Conservation (phyloP, 305 asterid species). For the Solanum hybrid region DNA sequence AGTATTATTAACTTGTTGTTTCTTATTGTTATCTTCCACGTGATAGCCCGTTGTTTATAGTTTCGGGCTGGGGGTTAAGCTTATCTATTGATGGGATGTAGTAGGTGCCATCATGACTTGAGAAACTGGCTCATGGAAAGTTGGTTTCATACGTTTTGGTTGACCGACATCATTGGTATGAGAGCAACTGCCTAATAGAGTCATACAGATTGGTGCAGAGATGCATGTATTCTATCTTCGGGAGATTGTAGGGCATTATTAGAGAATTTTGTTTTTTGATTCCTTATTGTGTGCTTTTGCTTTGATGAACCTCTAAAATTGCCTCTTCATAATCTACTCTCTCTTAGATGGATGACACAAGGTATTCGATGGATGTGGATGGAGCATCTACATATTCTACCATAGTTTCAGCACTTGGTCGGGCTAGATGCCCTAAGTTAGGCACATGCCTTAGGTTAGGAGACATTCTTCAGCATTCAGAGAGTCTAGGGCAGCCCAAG, state of each 20-base stretch:
- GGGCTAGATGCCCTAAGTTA: background rate
- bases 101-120: background rate
- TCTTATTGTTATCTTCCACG: background rate
- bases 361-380: background rate
- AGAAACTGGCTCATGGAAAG: background rate
- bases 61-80: background rate
- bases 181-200: background rate
- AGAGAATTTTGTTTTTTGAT: too few species aligned
- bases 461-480: background rate
- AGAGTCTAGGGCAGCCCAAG: background rate
- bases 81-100: background rate
- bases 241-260: background rate
- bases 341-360: background rate
- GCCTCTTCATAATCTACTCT: background rate
- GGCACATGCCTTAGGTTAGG: background rate
- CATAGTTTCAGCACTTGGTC: background rate
- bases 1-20: background rate
- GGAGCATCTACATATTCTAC: background rate
- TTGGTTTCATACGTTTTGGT: background rate
- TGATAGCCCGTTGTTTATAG: background rate
- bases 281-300: background rate
- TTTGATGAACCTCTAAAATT: background rate
- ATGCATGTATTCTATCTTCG: background rate
- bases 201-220: background rate
- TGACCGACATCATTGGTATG: background rate